Base-by-base conservation (phyloP, 2,329 filamentous ascomycete species). In the Aspergillus pseudoterreus region DNA sequence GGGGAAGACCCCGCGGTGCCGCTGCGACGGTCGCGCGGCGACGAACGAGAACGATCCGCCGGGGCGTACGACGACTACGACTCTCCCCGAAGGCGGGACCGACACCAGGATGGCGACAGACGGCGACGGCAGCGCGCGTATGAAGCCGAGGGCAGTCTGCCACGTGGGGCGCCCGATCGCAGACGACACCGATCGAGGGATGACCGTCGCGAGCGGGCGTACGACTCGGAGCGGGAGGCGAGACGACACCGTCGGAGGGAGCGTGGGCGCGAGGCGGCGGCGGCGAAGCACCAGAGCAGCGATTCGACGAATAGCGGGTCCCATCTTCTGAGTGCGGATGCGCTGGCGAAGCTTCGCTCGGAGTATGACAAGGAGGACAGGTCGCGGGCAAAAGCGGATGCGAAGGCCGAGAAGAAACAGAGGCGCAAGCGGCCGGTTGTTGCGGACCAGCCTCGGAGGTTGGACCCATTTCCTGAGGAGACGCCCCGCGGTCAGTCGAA, bases 291-390 rank as follows among this genome's bases (percentile, higher is more conserved):
- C 64, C 60, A 65, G 41, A 74, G 72, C 43, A 68, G 65, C 0
- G 72, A 73, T 30, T 76, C 73, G 14, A 68, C 71, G 5, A 73
- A 70, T 55, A 75, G 72, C 55, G 67, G 65, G 8, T 72, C 71
- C 1, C 68, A 72, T 53, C 53, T 76, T 12, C 61, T 83, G 63
- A 68, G 75, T 71, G 54, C 65, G 2, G 81, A 83, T 59, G 83
- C 86, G 4, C 70, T 92, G 45, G 85, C 84, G 11, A 82, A 84
- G 62, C 70, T 92, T 43, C 80, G 90, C 60, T 77, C 82, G 45
- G 72, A 81, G 49, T 85, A 88, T 68, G 76, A 79, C 22, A 79
- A 82, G 56, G 75, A 75, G 36, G 75, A 76, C 47, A 68, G 72
- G 57, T 67, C 77, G 57, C 67, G 73, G 55, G 66, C 73, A 50